A percentile compares a stretch with the other conserved stretches of the same genome.
These are phyloP conservation scores for Scorias spongiosa DNA, from an alignment of 2,329 filamentous ascomycete genomes.

Conservation along the genomic window DNA sequence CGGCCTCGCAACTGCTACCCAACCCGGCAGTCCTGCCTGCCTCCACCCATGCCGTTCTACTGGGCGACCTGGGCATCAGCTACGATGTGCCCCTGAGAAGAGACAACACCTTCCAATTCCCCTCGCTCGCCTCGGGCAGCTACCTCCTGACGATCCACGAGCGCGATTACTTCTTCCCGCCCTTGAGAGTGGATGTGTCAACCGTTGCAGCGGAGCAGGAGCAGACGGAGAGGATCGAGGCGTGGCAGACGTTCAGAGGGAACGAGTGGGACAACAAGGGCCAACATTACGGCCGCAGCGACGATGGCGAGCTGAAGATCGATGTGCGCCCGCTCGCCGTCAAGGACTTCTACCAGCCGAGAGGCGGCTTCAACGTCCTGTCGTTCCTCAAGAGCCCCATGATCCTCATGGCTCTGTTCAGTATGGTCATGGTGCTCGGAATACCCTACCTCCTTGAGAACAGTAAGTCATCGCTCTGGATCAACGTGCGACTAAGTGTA, in stretches of 20 bases:
- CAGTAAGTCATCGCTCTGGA: conserved; percentile 47
- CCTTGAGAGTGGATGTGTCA: conserved; percentile 62
- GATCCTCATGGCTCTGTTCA: conserved; percentile 81
- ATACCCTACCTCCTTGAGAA: conserved; percentile 94
- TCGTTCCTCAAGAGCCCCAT: conserved; percentile 85
- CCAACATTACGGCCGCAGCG: conserved; percentile 36
- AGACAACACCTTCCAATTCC: conserved; percentile 60
- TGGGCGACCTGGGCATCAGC: conserved; percentile 24
- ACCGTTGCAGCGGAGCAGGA: conserved; percentile 15
- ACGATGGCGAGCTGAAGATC: conserved; percentile 32
- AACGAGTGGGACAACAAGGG: conserved; percentile 86
- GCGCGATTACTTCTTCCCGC: conserved; percentile 58
- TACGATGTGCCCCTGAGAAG: conserved; percentile 49
- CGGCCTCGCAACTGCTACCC: conserved; percentile 26
- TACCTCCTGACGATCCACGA: conserved; percentile 76
- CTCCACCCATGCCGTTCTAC: conserved; percentile 50
- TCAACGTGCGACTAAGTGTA: too few species aligned
- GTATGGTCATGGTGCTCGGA: conserved; percentile 69
- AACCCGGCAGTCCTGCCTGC: conserved; percentile 34
- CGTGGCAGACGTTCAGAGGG: conserved; percentile 75
- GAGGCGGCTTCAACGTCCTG: conserved; percentile 51
- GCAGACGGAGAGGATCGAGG: conserved; percentile 35
- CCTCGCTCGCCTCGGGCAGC: conserved; percentile 52
- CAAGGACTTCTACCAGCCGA: conserved; percentile 65
- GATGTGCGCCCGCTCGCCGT: conserved; percentile 45